Base-by-base conservation (phyloP, 768 basidiomycete genomes). In the Bullera alba region DNA sequence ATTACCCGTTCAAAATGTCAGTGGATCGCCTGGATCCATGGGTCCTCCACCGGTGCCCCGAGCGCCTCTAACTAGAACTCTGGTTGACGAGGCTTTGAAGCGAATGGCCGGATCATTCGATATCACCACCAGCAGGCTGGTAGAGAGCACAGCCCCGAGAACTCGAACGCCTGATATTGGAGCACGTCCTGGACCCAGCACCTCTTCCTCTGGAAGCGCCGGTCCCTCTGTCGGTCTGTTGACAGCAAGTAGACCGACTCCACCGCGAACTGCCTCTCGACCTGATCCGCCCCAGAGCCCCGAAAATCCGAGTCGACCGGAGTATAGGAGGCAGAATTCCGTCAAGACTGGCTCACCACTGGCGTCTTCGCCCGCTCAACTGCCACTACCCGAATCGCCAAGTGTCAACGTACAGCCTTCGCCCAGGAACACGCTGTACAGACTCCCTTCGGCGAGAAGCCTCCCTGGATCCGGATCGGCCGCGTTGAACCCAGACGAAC, bases 31-130 rank as follows among this genome's bases (percentile, higher is more conserved):
- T 28, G 55, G 53, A 8, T 34, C 30, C 38, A 37, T 12, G 50
- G 35, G 21, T 17, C 44, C 27, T 46, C 27, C 29, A 38, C 8
- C 5, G 4, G 26, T 25, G 17, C 44, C 34, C 8, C 42, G 70
- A 29, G 51, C 55, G 34, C 70, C 67, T 1, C 41, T 70, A 46
- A 72, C 70, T 2, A 49, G 60, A 17, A 50, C 65, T 8, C 63
- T 65, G 28, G 56, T 70, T 19, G 65, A 70, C 28, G 66, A 62
- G 27, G 54, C 63, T 34, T 49, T 72, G 2, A 42, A 43, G 14
- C 57, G 54, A 22, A 65, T 72, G 65, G 62, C 61, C 1, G 66
- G 65, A 4, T 64, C 60, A 30, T 72, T 67, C 53, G 60, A 64
- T 6, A 28, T 51, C 30, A 52, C 41, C 36, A 51, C 46, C 17